Evolutionary conservation across 2,329 filamentous ascomycete species (phyloP).

Genomic region (Claviceps lovelessii): DNA sequence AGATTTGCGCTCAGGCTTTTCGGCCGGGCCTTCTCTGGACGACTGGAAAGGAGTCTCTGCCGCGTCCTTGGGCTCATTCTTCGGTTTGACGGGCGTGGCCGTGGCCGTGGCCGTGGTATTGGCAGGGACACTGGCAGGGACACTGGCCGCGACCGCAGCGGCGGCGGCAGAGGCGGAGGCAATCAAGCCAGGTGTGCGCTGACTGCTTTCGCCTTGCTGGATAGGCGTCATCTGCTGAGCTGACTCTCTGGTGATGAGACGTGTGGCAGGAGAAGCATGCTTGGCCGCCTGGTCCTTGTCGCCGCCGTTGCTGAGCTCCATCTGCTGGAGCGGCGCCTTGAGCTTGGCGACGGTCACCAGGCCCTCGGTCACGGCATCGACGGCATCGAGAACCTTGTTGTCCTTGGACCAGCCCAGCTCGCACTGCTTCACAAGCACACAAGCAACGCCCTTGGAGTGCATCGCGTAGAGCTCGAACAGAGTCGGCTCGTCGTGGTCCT

Average conservation of each 20-base stretch:
- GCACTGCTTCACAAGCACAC: slow-evolving; percentile 68
- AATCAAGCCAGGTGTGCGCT: slow-evolving; percentile 17
- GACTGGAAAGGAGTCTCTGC: slow-evolving; percentile 28
- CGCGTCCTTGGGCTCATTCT: slow-evolving; percentile 28
- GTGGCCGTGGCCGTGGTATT: not conserved
- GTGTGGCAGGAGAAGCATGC: slow-evolving; percentile 17
- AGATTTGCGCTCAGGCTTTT: slow-evolving; percentile 48
- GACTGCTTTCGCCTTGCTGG: slow-evolving; percentile 11
- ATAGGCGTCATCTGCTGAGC: slow-evolving; percentile 8
- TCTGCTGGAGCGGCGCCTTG: slow-evolving; percentile 33
- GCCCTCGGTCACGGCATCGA: slow-evolving; percentile 62
- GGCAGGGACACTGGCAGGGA: too few relatives aligned
- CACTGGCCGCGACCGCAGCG: not conserved
- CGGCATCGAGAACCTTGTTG: slow-evolving; percentile 68
- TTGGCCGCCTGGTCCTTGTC: slow-evolving; percentile 25
- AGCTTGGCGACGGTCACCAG: slow-evolving; percentile 63
- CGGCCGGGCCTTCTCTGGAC: slow-evolving; percentile 26
- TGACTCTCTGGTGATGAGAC: slow-evolving; percentile 17
- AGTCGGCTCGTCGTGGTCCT: slow-evolving; percentile 53
- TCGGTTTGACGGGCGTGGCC: slow-evolving; percentile 23
- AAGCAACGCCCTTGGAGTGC: slow-evolving; percentile 95
- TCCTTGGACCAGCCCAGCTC: slow-evolving; percentile 88
- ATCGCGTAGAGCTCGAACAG: slow-evolving; percentile 94
- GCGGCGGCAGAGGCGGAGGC: not conserved
- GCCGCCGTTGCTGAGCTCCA: slow-evolving; percentile 21